Conservation (phyloP, 2,329 filamentous ascomycete genomes). For the Keithomyces neogunnii region DNA sequence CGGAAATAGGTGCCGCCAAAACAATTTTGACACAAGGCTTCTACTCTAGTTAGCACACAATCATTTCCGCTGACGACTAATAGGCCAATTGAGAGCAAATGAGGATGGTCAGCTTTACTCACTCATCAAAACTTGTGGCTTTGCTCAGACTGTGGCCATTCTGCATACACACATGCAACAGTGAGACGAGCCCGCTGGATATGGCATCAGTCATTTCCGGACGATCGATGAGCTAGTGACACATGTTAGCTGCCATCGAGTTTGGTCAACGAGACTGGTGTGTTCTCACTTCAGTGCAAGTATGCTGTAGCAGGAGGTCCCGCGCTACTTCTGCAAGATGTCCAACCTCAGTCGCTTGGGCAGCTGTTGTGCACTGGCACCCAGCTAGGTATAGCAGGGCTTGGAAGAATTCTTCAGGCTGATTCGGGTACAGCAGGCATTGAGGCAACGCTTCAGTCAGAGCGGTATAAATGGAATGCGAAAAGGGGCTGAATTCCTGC, state of each 20-base stretch:
- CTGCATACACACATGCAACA: constrained; percentile 23
- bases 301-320: constrained; percentile 28
- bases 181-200: constrained; percentile 19
- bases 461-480: constrained; percentile 22
- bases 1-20: constrained; percentile 61
- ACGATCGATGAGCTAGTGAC: constrained; percentile 18
- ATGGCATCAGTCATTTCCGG: constrained; percentile 18
- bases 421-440: constrained; percentile 19
- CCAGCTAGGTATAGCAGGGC: constrained; percentile 20
- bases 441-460: constrained; percentile 25
- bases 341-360: constrained; percentile 22
- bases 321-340: constrained; percentile 20
- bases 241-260: background rate
- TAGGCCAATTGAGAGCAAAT: background rate
- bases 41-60: constrained; percentile 12
- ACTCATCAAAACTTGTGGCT: constrained; percentile 18
- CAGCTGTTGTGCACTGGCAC: background rate
- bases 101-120: constrained; percentile 3
- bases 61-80: background rate
- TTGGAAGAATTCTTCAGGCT: constrained; percentile 38
- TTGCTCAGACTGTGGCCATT: constrained; percentile 16
- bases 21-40: constrained; percentile 33
- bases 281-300: constrained; percentile 30
- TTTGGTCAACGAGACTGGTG: constrained; percentile 1
- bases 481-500: constrained; percentile 6